phyloP scores from a whole-genome alignment of 2,329 filamentous ascomycete species.

The Dactylellina haptotyla region DNA sequence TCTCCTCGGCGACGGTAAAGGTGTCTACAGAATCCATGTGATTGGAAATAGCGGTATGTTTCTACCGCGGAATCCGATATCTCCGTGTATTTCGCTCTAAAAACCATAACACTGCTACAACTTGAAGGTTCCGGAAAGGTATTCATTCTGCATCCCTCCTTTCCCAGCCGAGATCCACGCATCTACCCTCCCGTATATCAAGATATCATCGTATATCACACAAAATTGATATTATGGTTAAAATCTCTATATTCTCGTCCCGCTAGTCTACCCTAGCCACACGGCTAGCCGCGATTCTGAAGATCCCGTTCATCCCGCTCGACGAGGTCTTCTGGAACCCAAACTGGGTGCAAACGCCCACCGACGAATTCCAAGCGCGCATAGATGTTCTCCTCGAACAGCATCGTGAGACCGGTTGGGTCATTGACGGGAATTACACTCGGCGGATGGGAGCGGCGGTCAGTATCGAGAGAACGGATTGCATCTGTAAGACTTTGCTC shows the following conservation, averaged over 20 bases:
- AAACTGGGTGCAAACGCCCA: slow-evolving; percentile 12
- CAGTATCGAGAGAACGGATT: slow-evolving; percentile 28
- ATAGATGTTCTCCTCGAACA: slow-evolving; percentile 14
- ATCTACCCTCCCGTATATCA: not conserved
- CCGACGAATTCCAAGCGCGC: slow-evolving; percentile 41
- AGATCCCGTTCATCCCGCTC: slow-evolving; percentile 30
- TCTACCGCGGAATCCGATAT: too few species aligned
- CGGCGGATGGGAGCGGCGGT: slow-evolving; percentile 18
- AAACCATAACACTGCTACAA: not conserved
- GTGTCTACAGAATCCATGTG: slow-evolving; percentile 42
- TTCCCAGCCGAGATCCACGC: not conserved
- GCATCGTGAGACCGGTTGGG: slow-evolving; percentile 29
- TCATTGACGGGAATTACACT: slow-evolving; percentile 45
- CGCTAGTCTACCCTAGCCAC: slow-evolving; percentile 40
- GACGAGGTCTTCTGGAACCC: slow-evolving; percentile 45
- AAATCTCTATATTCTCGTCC: too few species aligned
- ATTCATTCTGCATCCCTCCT: not conserved
- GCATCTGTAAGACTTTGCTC: slow-evolving; percentile 22
- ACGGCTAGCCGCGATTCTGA: slow-evolving; percentile 23
- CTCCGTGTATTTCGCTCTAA: not conserved
- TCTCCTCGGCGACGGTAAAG: slow-evolving; percentile 30
- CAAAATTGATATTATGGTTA: too few species aligned
- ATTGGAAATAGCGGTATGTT: slow-evolving; percentile 48
- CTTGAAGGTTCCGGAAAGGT: slow-evolving; percentile 39
- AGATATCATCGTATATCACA: too few species aligned